These are phyloP conservation scores for Lichina pygmaea DNA, from an alignment of 495 filamentous ascomycete species.

Conservation along the genomic window DNA sequence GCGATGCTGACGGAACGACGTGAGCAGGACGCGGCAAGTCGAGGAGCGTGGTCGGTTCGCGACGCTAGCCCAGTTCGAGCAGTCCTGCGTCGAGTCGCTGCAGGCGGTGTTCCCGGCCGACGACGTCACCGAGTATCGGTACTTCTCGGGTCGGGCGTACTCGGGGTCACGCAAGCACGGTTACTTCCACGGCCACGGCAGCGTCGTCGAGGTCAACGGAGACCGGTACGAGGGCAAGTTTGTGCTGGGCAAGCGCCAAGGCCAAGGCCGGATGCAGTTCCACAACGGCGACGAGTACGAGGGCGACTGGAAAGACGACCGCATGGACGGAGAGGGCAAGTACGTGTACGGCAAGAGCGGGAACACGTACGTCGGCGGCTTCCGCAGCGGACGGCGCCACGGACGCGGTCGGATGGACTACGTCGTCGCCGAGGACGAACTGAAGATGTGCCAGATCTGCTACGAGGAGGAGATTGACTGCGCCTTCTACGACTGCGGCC, in stretches of 20 bases:
- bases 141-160: constrained; percentile 18
- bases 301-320: constrained; percentile 27
- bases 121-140: constrained; percentile 20
- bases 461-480: constrained; percentile 34
- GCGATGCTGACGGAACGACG: not conserved
- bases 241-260: constrained; percentile 19
- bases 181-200: constrained; percentile 19
- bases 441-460: constrained; percentile 35
- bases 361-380: constrained; percentile 37
- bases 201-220: constrained; percentile 11
- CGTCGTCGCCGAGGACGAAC: constrained; percentile 34
- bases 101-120: constrained; percentile 16
- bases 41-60: not conserved
- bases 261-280: constrained; percentile 29
- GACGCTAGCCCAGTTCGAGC: not conserved
- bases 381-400: constrained; percentile 31
- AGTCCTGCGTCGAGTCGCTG: not conserved
- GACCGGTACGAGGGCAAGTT: constrained; percentile 29
- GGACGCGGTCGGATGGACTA: constrained; percentile 37
- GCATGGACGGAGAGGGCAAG: constrained; percentile 30
- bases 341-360: constrained; percentile 29
- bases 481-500: constrained; percentile 37
- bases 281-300: constrained; percentile 35
- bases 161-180: constrained; percentile 13
- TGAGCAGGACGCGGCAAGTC: not conserved